A percentile compares a stretch with the other conserved stretches of the same genome.
These are phyloP conservation scores for Zelonia costaricensis DNA, from an alignment of 208 protist species.

Conservation along the genomic window DNA sequence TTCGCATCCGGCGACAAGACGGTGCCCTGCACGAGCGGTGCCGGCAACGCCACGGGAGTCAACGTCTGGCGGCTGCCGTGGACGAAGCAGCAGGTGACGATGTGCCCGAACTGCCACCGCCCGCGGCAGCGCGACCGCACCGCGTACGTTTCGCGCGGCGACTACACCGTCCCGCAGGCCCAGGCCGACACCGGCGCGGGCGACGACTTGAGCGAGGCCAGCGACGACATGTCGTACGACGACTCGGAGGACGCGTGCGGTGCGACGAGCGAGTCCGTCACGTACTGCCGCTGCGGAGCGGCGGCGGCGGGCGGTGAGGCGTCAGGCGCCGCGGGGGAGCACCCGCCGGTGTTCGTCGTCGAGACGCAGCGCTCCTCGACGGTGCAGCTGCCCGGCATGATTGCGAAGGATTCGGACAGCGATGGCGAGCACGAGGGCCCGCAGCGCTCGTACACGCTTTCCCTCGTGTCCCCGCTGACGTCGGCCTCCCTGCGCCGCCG, in stretches of 20 bases:
- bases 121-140: conserved; percentile 23
- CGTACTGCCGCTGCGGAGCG: conserved; percentile 32
- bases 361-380: conserved; percentile 26
- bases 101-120: conserved; percentile 56
- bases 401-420: conserved; percentile 29
- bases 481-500: conserved; percentile 17
- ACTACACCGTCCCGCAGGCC: conserved; percentile 15
- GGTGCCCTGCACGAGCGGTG: background rate
- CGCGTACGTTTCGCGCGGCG: conserved; percentile 18
- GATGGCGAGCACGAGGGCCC: conserved; percentile 16
- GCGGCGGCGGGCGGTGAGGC: background rate
- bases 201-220: conserved; percentile 31
- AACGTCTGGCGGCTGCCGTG: conserved; percentile 49
- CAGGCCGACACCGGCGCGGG: conserved; percentile 1
- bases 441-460: conserved; percentile 27
- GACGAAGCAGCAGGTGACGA: conserved; percentile 42
- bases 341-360: conserved; percentile 30
- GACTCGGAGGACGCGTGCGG: conserved; percentile 9
- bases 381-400: conserved; percentile 16
- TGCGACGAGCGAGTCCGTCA: conserved; percentile 5
- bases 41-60: conserved; percentile 13
- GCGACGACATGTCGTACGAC: conserved; percentile 8
- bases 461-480: conserved; percentile 28
- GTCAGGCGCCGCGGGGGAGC: background rate
- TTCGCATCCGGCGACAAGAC: conserved; percentile 8